Evolutionary conservation across 352 stramenopile genomes (phyloP).

Genomic region (Phytophthora pluvialis): DNA sequence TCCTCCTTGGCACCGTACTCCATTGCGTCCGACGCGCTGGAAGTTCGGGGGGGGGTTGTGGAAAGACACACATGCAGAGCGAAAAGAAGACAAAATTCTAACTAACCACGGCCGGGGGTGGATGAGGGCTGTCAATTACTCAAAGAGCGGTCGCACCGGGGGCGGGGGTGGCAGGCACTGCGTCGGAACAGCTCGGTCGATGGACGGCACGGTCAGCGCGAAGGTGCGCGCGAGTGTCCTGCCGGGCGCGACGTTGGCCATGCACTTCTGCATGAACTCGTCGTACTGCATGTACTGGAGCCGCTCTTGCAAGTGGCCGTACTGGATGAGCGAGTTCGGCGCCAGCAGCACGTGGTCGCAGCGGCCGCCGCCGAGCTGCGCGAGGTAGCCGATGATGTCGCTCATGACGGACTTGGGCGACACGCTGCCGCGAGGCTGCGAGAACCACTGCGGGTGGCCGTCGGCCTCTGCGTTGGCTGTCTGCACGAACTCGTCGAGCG

Average conservation of each 20-base stretch:
- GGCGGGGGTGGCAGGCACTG: slow-evolving; percentile 43
- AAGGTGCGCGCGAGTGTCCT: slow-evolving; percentile 45
- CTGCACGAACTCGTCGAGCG: slow-evolving; percentile 45
- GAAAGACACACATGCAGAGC: slow-evolving; percentile 31
- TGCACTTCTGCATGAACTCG: slow-evolving; percentile 51
- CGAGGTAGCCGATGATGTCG: slow-evolving; percentile 47
- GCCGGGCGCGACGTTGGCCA: slow-evolving; percentile 40
- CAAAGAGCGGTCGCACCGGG: slow-evolving; percentile 47
- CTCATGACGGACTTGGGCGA: slow-evolving; percentile 42
- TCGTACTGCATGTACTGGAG: slow-evolving; percentile 60
- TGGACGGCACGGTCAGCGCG: slow-evolving; percentile 38
- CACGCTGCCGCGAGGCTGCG: slow-evolving; percentile 39
- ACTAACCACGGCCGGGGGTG: slow-evolving; percentile 23
- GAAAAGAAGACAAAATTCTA: slow-evolving; percentile 34
- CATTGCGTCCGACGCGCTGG: slow-evolving; percentile 17
- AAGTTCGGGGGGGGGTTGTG: slow-evolving; percentile 8
- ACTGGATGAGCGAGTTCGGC: slow-evolving; percentile 55
- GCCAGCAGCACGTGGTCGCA: slow-evolving; percentile 46
- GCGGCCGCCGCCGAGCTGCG: slow-evolving; percentile 43
- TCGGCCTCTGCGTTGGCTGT: slow-evolving; percentile 38
- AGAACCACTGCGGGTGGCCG: slow-evolving; percentile 45
- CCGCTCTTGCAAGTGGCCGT: slow-evolving; percentile 48
- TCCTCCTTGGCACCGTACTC: slow-evolving; percentile 20
- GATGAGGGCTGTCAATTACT: slow-evolving; percentile 39
- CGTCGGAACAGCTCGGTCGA: slow-evolving; percentile 38